Conservation (phyloP, 2,329 filamentous ascomycete species). For the Colletotrichum sp. region DNA sequence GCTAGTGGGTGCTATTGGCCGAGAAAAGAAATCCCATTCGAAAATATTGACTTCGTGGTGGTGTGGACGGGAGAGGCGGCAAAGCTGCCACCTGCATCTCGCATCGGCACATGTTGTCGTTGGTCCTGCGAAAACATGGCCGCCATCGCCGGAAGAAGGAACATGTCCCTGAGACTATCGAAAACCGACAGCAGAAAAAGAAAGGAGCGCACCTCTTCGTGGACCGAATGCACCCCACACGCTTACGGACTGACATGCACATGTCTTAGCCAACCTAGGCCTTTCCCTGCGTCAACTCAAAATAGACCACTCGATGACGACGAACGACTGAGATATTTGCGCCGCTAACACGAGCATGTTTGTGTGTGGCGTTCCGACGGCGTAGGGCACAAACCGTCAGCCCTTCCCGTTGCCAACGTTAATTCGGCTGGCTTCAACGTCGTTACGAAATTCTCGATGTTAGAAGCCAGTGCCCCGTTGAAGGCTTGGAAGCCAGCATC, state of each 20-base stretch:
- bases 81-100: background rate
- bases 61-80: slow-evolving; percentile 1
- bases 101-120: background rate
- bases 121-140: background rate
- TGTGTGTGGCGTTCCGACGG: background rate
- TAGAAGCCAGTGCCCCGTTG: background rate
- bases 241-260: background rate
- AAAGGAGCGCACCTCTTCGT: background rate
- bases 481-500: background rate
- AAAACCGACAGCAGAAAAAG: background rate
- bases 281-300: background rate
- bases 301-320: background rate
- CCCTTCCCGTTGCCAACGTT: background rate
- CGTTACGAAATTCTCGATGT: background rate
- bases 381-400: background rate
- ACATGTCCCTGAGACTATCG: slow-evolving; percentile 1
- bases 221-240: background rate
- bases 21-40: background rate
- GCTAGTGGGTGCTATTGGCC: slow-evolving; percentile 13
- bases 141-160: background rate
- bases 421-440: background rate
- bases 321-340: background rate
- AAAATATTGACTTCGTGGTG: background rate
- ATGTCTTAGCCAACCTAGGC: background rate
- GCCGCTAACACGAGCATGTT: background rate